Conservation (phyloP, 257 asterid species). For the Thymus quinquecostatus region DNA sequence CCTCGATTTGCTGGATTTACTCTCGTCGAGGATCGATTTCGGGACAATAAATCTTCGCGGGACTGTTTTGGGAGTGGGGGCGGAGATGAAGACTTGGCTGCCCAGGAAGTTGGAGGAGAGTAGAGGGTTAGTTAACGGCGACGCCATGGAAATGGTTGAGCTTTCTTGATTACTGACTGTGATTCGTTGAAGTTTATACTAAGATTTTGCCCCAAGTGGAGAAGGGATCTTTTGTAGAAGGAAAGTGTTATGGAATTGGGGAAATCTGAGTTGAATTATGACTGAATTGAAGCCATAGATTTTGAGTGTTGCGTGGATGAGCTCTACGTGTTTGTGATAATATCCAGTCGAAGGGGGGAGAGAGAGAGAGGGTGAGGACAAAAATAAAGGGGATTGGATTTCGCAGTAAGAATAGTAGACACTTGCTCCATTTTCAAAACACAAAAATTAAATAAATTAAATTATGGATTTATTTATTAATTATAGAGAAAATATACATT, state of each 20-base stretch:
- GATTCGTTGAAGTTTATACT: neutral
- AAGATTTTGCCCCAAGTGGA: constrained; percentile 21
- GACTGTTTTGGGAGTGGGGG: constrained; percentile 74
- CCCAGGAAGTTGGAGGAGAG: constrained; percentile 69
- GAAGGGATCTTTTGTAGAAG: neutral
- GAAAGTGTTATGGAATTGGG: neutral
- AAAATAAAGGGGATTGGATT: neutral
- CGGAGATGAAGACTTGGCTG: constrained; percentile 56
- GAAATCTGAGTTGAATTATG: constrained; percentile 29
- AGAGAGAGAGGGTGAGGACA: constrained; percentile 1
- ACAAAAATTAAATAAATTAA: neutral
- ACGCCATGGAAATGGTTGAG: constrained; percentile 43
- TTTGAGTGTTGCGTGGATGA: constrained; percentile 44
- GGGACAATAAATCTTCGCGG: constrained; percentile 53
- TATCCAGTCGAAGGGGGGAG: constrained; percentile 45
- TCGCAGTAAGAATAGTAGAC: constrained; percentile 1
- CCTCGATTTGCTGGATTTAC: constrained; percentile 39
- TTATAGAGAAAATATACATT: no score
- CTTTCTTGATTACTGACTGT: constrained; percentile 11
- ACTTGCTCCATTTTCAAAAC: neutral
- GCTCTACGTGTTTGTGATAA: constrained; percentile 54
- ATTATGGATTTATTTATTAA: no score
- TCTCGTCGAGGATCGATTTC: constrained; percentile 49
- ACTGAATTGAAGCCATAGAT: constrained; percentile 48
- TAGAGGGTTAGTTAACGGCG: constrained; percentile 48